Conservation (phyloP, 2,329 filamentous ascomycete species). For the Chaetoscypha palmicola region DNA sequence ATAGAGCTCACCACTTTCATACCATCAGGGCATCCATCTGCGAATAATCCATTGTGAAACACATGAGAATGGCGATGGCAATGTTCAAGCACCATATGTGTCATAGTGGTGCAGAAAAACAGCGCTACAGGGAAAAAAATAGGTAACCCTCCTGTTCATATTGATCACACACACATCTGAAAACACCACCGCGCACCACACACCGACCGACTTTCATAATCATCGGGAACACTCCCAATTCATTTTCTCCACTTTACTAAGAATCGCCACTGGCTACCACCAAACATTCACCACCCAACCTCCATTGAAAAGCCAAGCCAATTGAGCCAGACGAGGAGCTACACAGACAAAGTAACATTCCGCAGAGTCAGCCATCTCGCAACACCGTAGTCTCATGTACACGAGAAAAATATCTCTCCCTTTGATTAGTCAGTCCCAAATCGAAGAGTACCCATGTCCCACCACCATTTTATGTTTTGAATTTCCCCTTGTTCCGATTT, state of each 20-base stretch:
- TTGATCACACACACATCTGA: neutral
- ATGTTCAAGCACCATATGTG: too few species aligned
- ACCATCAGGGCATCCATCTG: too few species aligned
- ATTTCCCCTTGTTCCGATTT: conserved; percentile 8
- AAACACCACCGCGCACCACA: conserved; percentile 1
- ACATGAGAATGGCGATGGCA: too few species aligned
- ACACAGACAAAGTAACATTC: conserved; percentile 20
- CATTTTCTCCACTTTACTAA: neutral
- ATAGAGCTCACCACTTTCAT: too few species aligned
- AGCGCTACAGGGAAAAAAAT: conserved; percentile 13
- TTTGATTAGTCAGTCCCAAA: conserved; percentile 13
- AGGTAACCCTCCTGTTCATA: conserved; percentile 2
- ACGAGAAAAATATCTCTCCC: conserved; percentile 19
- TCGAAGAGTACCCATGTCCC: conserved; percentile 8
- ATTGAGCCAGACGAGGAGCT: conserved; percentile 11
- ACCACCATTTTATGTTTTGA: conserved; percentile 5
- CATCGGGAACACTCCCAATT: neutral
- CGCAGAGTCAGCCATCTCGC: conserved; percentile 11
- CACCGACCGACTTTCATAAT: neutral
- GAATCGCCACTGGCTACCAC: conserved; percentile 7
- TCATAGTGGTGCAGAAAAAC: too few species aligned
- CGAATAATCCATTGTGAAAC: too few species aligned
- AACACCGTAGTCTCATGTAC: conserved; percentile 28
- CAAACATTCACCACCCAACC: conserved; percentile 1
- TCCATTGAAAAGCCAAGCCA: conserved; percentile 12